These are phyloP conservation scores for Mycena sp. DNA, from an alignment of 1,284 basidiomycete species.

Conservation along the genomic window DNA sequence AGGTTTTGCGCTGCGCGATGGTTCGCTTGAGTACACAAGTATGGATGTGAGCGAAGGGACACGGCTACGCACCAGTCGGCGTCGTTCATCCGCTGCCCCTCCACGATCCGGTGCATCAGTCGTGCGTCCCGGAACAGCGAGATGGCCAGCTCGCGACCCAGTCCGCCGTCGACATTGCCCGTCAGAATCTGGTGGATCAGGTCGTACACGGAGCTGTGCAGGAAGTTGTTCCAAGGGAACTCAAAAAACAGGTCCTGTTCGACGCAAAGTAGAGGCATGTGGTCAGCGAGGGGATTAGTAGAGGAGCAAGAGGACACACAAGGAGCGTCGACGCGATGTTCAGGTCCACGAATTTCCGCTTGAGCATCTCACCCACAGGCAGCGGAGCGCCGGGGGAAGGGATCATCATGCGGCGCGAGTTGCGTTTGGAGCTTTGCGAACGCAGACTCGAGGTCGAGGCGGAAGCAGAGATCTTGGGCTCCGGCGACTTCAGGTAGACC, in stretches of 20 bases:
- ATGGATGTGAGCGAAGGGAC: conserved; percentile 4
- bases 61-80: conserved; percentile 64
- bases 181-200: conserved; percentile 96
- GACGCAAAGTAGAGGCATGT: not conserved
- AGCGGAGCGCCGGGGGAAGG: conserved; percentile 36
- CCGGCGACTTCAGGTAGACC: conserved; percentile 35
- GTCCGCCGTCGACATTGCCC: conserved; percentile 52
- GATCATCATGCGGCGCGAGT: conserved; percentile 55
- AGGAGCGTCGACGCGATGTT: conserved; percentile 79
- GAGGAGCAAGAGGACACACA: conserved; percentile 49
- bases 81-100: conserved; percentile 85
- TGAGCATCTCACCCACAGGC: conserved; percentile 81
- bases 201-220: conserved; percentile 98
- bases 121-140: conserved; percentile 84
- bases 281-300: not conserved
- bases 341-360: conserved; percentile 78
- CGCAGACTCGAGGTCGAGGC: conserved; percentile 47
- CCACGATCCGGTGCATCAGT: conserved; percentile 85
- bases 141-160: conserved; percentile 84
- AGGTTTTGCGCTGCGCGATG: conserved; percentile 62
- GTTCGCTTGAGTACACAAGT: conserved; percentile 13
- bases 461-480: conserved; percentile 45
- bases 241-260: conserved; percentile 94
- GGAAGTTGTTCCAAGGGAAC: conserved; percentile 97
- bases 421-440: conserved; percentile 60